These are phyloP conservation scores for Aspergillus bombycis DNA, from an alignment of 2,329 filamentous ascomycete genomes.

Conservation along the genomic window DNA sequence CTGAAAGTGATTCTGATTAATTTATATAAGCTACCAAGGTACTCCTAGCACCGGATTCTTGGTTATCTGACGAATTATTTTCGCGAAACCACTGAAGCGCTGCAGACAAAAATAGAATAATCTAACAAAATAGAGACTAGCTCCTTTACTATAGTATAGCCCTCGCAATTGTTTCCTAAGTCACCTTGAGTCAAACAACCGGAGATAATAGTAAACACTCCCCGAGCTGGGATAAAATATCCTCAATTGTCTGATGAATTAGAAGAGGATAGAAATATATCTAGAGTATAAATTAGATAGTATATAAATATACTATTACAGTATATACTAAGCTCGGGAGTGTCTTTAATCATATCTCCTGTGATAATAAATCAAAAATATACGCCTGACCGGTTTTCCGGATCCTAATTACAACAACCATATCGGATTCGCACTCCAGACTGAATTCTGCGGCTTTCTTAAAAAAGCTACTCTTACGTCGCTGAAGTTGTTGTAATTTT, in stretches of 20 bases:
- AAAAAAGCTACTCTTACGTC: slow-evolving; percentile 20
- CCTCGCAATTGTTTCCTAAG: too few relatives aligned
- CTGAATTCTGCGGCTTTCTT: slow-evolving; percentile 24
- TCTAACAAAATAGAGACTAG: too few relatives aligned
- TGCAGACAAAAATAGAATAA: too few relatives aligned
- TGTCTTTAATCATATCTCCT: slow-evolving; percentile 7
- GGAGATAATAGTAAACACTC: not conserved
- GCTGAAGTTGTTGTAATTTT: slow-evolving; percentile 20
- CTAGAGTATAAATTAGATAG: not conserved
- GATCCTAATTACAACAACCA: slow-evolving; percentile 19
- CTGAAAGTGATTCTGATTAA: too few relatives aligned
- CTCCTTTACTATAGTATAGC: too few relatives aligned
- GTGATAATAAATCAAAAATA: slow-evolving; percentile 20
- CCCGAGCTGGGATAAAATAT: not conserved
- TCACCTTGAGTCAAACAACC: too few relatives aligned
- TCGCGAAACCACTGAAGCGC: too few relatives aligned
- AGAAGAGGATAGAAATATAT: not conserved
- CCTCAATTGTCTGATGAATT: not conserved
- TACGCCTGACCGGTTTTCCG: slow-evolving; percentile 22
- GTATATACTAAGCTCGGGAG: slow-evolving; percentile 11
- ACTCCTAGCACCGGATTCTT: too few relatives aligned
- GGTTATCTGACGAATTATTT: too few relatives aligned
- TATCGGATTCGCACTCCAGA: slow-evolving; percentile 22
- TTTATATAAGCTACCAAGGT: too few relatives aligned
- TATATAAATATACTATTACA: not conserved